Conservation (phyloP, 2,329 filamentous ascomycete species). For the Aureobasidium sp. region DNA sequence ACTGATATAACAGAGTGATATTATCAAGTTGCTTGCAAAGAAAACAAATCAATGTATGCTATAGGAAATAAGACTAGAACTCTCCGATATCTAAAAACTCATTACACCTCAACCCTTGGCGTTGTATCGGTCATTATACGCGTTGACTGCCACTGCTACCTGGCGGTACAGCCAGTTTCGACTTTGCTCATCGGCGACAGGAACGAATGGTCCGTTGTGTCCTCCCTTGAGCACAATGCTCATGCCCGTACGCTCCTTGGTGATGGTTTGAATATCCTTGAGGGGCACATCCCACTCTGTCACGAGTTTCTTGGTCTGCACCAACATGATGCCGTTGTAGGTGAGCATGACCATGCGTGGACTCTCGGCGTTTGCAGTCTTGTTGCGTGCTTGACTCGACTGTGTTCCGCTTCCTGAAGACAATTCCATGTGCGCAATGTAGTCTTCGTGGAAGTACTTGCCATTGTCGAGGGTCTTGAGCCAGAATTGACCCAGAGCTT, state of each 20-base stretch:
- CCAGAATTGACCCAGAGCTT: conserved; percentile 96
- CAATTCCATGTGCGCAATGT: conserved; percentile 92
- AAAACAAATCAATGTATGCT: background rate
- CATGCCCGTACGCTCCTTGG: conserved; percentile 91
- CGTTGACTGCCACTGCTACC: conserved; percentile 60
- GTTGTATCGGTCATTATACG: conserved; percentile 61
- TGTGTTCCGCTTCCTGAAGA: conserved; percentile 47
- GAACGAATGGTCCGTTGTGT: conserved; percentile 89
- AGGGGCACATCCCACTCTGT: conserved; percentile 95
- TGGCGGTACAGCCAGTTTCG: conserved; percentile 61
- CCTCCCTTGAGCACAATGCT: conserved; percentile 83
- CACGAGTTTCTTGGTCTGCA: conserved; percentile 75
- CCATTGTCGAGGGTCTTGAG: conserved; percentile 97
- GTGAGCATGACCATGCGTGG: conserved; percentile 62
- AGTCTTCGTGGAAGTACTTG: conserved; percentile 95
- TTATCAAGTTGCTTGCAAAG: background rate
- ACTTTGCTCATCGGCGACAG: conserved; percentile 77
- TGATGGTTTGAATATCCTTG: conserved; percentile 94
- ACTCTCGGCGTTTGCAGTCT: conserved; percentile 24
- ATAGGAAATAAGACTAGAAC: background rate
- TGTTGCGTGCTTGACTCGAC: conserved; percentile 17
- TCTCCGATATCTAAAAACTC: background rate
- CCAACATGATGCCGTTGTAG: conserved; percentile 71
- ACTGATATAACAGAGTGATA: background rate
- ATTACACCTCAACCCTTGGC: conserved; percentile 42